phyloP scores from a whole-genome alignment of 148 eudicot genomes.

The Rhododendron ferrugineum region DNA sequence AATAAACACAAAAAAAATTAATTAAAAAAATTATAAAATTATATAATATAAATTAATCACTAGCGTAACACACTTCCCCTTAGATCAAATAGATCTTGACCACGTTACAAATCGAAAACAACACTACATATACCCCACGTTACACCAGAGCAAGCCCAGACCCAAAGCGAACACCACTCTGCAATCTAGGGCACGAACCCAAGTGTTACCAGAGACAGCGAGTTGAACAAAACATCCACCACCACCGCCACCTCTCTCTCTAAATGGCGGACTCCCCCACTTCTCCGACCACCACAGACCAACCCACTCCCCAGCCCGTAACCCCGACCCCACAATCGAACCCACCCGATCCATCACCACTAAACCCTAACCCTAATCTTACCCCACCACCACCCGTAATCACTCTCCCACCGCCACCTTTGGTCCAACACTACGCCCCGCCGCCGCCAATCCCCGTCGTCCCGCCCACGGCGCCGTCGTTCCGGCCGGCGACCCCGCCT shows the following conservation, averaged over 20 bases:
- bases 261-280: conserved; percentile 29
- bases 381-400: conserved; percentile 15
- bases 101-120: background rate
- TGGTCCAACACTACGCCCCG: conserved; percentile 25
- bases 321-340: conserved; percentile 24
- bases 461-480: conserved; percentile 39
- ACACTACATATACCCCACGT: background rate
- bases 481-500: conserved; percentile 52
- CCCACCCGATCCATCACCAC: conserved; percentile 18
- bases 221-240: background rate
- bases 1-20: no score
- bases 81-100: no score
- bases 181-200: conserved; percentile 2
- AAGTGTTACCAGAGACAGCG: background rate
- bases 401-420: conserved; percentile 24
- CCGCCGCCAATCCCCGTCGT: conserved; percentile 6
- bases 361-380: conserved; percentile 46
- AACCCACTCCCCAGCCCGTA: conserved; percentile 20
- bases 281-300: conserved; percentile 17
- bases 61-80: no score
- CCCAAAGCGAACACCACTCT: background rate
- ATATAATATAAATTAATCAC: no score
- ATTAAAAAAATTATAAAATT: no score
- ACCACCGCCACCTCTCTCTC: background rate
- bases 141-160: background rate